Conservation (phyloP, 2,329 filamentous ascomycete species). For the Curvularia verruculosa region DNA sequence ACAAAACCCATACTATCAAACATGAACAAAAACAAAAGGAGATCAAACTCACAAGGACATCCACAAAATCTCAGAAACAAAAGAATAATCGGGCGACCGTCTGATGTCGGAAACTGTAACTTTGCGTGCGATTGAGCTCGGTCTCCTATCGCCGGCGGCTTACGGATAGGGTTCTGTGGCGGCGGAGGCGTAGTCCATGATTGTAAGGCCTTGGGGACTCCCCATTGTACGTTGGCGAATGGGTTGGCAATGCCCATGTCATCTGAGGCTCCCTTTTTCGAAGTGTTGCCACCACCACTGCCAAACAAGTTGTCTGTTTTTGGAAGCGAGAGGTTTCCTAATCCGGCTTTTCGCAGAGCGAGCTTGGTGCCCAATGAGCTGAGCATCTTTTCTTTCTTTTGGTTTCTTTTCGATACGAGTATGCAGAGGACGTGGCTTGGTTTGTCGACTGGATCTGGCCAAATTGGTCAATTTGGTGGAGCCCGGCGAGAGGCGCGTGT, state of each 20-base stretch:
- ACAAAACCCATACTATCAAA: neutral
- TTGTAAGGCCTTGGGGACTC: conserved; percentile 39
- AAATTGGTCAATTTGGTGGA: neutral
- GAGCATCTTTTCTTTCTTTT: conserved; percentile 54
- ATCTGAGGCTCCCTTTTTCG: conserved; percentile 32
- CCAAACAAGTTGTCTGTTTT: conserved; percentile 32
- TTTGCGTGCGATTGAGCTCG: conserved; percentile 37
- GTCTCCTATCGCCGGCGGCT: conserved; percentile 36
- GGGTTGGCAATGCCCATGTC: conserved; percentile 39
- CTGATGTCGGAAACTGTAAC: conserved; percentile 39
- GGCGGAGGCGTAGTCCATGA: conserved; percentile 44
- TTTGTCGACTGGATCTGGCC: neutral
- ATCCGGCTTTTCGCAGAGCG: conserved; percentile 63
- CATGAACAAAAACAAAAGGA: neutral
- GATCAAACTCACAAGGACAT: conserved; percentile 41
- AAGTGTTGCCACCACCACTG: conserved; percentile 27
- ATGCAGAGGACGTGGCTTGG: conserved; percentile 1
- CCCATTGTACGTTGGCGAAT: conserved; percentile 47
- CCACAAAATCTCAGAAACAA: conserved; percentile 45
- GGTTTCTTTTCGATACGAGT: neutral
- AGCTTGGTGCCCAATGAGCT: conserved; percentile 63
- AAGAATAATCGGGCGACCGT: conserved; percentile 39
- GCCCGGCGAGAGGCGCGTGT: neutral
- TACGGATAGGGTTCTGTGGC: conserved; percentile 34
- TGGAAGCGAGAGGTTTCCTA: conserved; percentile 58